phyloP scores from a whole-genome alignment of 1,284 basidiomycete species.

The Uromyces viciae-fabae region DNA sequence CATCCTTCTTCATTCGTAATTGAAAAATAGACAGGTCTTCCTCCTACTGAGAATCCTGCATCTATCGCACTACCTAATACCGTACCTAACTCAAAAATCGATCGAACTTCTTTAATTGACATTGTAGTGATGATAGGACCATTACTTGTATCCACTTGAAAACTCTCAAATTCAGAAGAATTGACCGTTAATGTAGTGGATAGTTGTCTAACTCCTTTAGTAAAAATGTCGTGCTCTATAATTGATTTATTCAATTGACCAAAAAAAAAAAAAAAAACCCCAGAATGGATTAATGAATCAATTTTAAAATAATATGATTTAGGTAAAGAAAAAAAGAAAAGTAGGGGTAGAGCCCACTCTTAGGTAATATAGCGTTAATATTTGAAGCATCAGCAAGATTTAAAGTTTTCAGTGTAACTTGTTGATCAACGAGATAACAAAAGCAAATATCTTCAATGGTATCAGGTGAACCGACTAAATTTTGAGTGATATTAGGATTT shows the following conservation, averaged over 20 bases:
- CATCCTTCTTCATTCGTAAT: conserved; percentile 14
- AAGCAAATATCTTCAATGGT: conserved; percentile 33
- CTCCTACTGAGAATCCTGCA: conserved; percentile 33
- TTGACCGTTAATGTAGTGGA: conserved; percentile 21
- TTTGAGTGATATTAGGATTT: conserved; percentile 37
- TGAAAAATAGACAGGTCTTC: conserved; percentile 41
- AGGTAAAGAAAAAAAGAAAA: not conserved
- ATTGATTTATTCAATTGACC: not conserved
- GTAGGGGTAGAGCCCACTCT: not conserved
- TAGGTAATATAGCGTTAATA: conserved; percentile 11
- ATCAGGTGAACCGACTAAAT: conserved; percentile 27
- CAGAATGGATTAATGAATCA: not conserved
- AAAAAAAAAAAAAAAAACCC: not conserved
- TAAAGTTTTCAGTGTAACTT: conserved; percentile 25
- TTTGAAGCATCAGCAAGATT: conserved; percentile 17
- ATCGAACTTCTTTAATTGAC: conserved; percentile 36
- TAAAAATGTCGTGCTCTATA: conserved; percentile 30
- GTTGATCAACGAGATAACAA: conserved; percentile 23
- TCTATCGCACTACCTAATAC: conserved; percentile 21
- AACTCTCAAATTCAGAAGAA: conserved; percentile 26
- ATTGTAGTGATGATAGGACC: conserved; percentile 25
- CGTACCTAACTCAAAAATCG: conserved; percentile 35
- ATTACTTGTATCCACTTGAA: not conserved
- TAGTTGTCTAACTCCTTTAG: conserved; percentile 30
- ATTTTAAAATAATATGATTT: no score